Evolutionary conservation across 2,329 filamentous ascomycete species (phyloP).

Genomic region (Alternaria sp.): DNA sequence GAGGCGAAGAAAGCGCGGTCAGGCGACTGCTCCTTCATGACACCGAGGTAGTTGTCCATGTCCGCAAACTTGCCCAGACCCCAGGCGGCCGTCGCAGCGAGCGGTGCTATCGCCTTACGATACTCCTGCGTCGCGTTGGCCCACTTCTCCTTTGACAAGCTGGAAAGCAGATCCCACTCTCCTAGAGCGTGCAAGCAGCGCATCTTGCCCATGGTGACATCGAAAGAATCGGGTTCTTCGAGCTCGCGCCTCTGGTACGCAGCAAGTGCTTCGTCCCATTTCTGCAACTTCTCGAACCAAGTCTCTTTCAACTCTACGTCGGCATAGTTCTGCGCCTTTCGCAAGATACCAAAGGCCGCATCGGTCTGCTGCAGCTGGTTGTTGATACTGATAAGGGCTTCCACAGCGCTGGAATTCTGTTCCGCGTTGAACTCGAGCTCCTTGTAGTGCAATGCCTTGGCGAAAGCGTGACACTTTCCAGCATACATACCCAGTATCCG

Average conservation of each 20-base stretch:
- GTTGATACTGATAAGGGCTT: conserved; percentile 98
- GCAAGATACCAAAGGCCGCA: conserved; percentile 94
- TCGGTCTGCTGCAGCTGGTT: conserved; percentile 99
- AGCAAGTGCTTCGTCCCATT: conserved; percentile 95
- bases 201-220: conserved; percentile 99
- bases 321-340: conserved; percentile 93
- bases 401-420: conserved; percentile 92
- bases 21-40: conserved; percentile 91
- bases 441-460: conserved; percentile 98
- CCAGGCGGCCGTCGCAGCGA: conserved; percentile 96
- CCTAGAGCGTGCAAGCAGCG: conserved; percentile 94
- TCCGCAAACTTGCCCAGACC: conserved; percentile 95
- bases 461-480: conserved; percentile 95
- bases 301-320: conserved; percentile 97
- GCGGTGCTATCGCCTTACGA: conserved; percentile 86
- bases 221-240: conserved; percentile 74
- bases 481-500: conserved; percentile 92
- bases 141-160: conserved; percentile 91
- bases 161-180: conserved; percentile 94
- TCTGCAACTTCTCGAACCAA: conserved; percentile 98
- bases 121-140: conserved; percentile 85
- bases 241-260: conserved; percentile 91
- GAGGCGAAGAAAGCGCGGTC: conserved; percentile 98
- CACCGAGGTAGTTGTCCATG: conserved; percentile 96
- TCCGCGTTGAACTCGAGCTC: conserved; percentile 98